Evolutionary conservation across 768 basidiomycete genomes (phyloP).

Genomic region (Phlegmacium glaucopus): DNA sequence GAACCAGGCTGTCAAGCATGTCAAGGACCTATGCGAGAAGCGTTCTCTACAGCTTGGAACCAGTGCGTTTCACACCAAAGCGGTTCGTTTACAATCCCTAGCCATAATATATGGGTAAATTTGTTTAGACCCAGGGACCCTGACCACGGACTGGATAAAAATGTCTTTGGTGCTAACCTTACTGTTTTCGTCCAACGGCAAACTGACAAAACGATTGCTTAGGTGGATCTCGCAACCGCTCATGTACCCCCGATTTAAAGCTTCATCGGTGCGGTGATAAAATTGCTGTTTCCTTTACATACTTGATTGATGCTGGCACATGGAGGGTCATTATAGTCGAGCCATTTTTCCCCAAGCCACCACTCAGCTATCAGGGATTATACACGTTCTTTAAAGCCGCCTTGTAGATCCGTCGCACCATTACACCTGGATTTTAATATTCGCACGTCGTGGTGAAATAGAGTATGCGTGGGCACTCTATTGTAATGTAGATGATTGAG

Average conservation of each 20-base stretch:
- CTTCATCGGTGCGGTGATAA: constrained; percentile 15
- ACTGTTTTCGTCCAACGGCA: constrained; percentile 17
- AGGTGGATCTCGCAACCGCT: constrained; percentile 5
- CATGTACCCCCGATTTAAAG: constrained; percentile 14
- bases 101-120: constrained; percentile 12
- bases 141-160: neutral
- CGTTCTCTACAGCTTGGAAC: constrained; percentile 7
- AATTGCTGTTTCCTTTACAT: constrained; percentile 9
- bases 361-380: constrained; percentile 11
- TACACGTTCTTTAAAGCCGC: constrained; percentile 14
- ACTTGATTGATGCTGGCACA: constrained; percentile 13
- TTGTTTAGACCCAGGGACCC: constrained; percentile 12
- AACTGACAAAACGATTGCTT: constrained; percentile 14
- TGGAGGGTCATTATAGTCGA: constrained; percentile 2
- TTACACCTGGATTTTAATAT: constrained; percentile 18
- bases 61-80: constrained; percentile 12
- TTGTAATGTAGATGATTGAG: constrained; percentile 12
- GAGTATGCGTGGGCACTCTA: constrained; percentile 13
- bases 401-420: constrained; percentile 28
- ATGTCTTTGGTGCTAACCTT: neutral
- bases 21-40: constrained; percentile 9
- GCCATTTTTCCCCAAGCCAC: neutral
- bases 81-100: neutral
- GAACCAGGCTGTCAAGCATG: constrained; percentile 10
- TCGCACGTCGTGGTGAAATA: constrained; percentile 7